phyloP scores from a whole-genome alignment of 2,329 filamentous ascomycete genomes.

The Talaromyces sp. region DNA sequence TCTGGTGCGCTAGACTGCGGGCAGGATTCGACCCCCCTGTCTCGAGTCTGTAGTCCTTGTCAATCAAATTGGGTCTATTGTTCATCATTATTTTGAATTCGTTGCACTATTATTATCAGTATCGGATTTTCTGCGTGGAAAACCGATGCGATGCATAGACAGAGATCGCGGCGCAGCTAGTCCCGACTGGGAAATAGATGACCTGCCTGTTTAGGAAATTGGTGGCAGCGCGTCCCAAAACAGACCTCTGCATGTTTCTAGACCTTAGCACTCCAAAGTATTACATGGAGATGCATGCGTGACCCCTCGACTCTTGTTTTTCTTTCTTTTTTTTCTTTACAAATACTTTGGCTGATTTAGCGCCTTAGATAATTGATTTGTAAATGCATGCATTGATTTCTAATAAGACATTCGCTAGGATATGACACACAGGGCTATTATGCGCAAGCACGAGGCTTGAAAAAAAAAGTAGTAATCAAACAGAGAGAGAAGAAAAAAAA shows the following conservation, averaged over 20 bases:
- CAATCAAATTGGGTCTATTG: too few species aligned
- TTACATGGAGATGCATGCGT: not conserved
- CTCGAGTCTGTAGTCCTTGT: not conserved
- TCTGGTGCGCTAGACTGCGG: not conserved
- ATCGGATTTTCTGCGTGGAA: not conserved
- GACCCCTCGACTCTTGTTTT: not conserved
- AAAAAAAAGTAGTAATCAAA: not conserved
- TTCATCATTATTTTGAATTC: too few species aligned
- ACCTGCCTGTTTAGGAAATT: not conserved
- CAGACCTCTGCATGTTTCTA: not conserved
- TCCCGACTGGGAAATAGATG: not conserved
- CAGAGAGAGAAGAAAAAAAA: not conserved
- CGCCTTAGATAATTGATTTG: not conserved
- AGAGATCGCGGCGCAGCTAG: not conserved
- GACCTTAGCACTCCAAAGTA: not conserved
- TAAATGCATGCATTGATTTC: not conserved
- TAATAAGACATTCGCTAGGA: not conserved
- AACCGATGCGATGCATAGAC: not conserved
- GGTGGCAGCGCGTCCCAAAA: not conserved
- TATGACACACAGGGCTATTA: not conserved
- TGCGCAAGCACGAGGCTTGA: not conserved
- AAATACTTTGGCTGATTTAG: not conserved
- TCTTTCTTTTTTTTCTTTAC: not conserved
- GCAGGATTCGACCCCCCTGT: not conserved
- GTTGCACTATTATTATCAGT: not conserved